Evolutionary conservation across 2,329 filamentous ascomycete genomes (phyloP).

Genomic region (Plenodomus biglobosus): DNA sequence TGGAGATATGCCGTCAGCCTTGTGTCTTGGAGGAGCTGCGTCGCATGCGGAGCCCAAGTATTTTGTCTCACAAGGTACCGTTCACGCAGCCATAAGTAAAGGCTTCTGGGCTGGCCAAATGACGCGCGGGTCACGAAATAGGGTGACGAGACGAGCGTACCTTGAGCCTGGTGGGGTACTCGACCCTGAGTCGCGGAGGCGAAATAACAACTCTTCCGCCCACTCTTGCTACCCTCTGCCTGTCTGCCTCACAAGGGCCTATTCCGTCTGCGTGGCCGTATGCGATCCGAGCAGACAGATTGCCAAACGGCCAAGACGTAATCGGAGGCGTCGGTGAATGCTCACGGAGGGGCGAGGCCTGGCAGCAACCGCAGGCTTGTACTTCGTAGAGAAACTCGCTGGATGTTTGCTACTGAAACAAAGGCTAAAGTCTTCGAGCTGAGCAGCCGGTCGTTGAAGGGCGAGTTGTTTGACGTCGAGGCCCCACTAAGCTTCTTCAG

Average conservation of each 20-base stretch:
- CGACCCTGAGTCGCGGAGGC: constrained; percentile 15
- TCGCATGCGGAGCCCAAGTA: constrained; percentile 15
- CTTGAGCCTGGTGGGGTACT: constrained; percentile 31
- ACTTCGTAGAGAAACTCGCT: constrained; percentile 9
- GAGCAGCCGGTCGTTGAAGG: constrained; percentile 15
- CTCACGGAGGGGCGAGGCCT: constrained; percentile 12
- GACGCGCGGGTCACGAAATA: constrained; percentile 26
- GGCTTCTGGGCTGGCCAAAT: constrained; percentile 21
- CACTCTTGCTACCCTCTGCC: constrained; percentile 9
- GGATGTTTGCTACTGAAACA: constrained; percentile 29
- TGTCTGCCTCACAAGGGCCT: constrained; percentile 12
- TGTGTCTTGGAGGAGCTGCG: constrained; percentile 22
- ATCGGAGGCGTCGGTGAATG: constrained; percentile 8
- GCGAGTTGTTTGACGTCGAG: constrained; percentile 15
- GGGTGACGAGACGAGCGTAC: constrained; percentile 16
- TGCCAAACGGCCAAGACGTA: constrained; percentile 5
- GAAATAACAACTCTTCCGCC: constrained; percentile 17
- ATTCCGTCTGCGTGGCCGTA: constrained; percentile 5
- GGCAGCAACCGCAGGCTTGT: background rate
- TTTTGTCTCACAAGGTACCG: constrained; percentile 16
- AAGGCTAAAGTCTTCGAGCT: constrained; percentile 16
- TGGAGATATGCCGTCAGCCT: constrained; percentile 29
- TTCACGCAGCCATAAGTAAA: constrained; percentile 22
- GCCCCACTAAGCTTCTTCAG: constrained; percentile 14
- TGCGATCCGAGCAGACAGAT: constrained; percentile 4